phyloP scores from a whole-genome alignment of 495 filamentous ascomycete genomes.

The Glonium stellatum region DNA sequence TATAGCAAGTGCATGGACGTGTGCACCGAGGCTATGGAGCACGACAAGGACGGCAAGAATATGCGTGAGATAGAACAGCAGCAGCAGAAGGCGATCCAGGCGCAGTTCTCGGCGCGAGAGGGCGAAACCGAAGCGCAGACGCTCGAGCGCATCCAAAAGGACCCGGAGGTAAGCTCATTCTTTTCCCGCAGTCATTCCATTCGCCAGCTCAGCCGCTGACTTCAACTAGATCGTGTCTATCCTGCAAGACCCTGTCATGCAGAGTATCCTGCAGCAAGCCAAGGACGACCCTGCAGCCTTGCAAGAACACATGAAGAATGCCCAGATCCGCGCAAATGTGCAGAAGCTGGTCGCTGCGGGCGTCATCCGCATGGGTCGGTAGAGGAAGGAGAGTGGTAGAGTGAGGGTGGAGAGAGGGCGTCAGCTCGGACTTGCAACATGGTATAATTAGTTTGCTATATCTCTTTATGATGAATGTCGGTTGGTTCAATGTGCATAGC shows the following conservation, averaged over 20 bases:
- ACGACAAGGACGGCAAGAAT: conserved; percentile 72
- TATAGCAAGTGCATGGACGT: conserved; percentile 89
- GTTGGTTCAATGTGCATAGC: too few species aligned
- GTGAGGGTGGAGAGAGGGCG: background rate
- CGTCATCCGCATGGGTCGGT: conserved; percentile 75
- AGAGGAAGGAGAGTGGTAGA: background rate
- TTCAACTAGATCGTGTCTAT: conserved; percentile 69
- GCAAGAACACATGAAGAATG: conserved; percentile 94
- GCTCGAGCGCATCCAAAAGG: conserved; percentile 79
- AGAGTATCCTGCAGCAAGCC: conserved; percentile 91
- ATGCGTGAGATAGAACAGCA: conserved; percentile 86
- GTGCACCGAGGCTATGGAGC: conserved; percentile 67
- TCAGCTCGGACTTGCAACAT: too few species aligned
- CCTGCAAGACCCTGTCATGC: conserved; percentile 93
- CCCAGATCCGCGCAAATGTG: conserved; percentile 72
- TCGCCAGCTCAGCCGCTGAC: background rate
- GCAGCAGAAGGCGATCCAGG: conserved; percentile 86
- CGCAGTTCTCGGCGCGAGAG: conserved; percentile 80
- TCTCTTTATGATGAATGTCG: too few species aligned
- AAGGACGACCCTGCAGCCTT: conserved; percentile 88
- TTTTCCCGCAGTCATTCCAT: background rate
- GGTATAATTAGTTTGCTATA: too few species aligned
- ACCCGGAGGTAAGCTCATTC: conserved; percentile 69
- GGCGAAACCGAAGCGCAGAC: conserved; percentile 98
- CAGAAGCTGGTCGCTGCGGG: conserved; percentile 89